These are phyloP conservation scores for Aspergillus steynii DNA, from an alignment of 495 filamentous ascomycete genomes.

Conservation along the genomic window DNA sequence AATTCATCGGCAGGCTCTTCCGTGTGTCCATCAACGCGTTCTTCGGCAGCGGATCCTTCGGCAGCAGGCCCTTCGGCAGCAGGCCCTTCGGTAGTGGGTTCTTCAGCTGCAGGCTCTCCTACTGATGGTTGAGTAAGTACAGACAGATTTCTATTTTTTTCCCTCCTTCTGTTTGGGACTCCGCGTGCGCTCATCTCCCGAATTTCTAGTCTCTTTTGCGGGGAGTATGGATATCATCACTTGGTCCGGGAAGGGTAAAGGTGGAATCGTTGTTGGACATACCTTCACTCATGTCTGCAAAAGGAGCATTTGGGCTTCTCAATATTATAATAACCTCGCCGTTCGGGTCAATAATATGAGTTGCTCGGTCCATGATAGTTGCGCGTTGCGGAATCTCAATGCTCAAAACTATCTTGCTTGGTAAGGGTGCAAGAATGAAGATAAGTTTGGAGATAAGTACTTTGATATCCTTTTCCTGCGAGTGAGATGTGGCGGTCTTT, in stretches of 20 bases:
- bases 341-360: constrained; percentile 6
- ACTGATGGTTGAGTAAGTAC: background rate
- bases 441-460: too few species aligned
- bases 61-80: background rate
- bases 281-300: background rate
- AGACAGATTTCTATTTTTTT: background rate
- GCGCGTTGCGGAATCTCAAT: too few species aligned
- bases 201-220: background rate
- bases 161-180: background rate
- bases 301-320: constrained; percentile 4
- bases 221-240: too few species aligned
- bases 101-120: background rate
- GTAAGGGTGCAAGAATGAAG: too few species aligned
- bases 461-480: too few species aligned
- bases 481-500: too few species aligned
- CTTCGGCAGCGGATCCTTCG: background rate
- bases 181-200: background rate
- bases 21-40: background rate
- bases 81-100: background rate
- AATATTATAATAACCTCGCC: constrained; percentile 13
- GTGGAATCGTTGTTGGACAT: too few species aligned
- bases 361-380: background rate
- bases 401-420: too few species aligned
- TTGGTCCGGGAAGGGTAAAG: too few species aligned
- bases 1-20: constrained; percentile 7